These are phyloP conservation scores for Penicillium hesseltinei DNA, from an alignment of 2,329 filamentous ascomycete species.

Conservation along the genomic window DNA sequence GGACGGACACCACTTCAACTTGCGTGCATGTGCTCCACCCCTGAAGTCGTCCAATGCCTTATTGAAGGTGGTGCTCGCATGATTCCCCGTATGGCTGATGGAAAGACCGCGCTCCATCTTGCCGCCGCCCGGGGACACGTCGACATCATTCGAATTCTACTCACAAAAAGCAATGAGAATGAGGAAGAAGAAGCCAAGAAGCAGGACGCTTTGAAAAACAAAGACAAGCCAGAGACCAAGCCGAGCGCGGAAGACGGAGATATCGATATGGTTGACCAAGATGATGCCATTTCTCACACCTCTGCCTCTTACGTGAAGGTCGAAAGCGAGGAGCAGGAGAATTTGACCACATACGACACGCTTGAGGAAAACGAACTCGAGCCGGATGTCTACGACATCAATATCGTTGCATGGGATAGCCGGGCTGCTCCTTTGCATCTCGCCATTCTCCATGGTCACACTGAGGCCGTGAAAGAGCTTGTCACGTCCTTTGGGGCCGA, in stretches of 20 bases:
- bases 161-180: conserved; percentile 62
- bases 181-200: conserved; percentile 59
- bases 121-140: conserved; percentile 67
- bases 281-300: conserved; percentile 50
- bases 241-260: conserved; percentile 24
- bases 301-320: conserved; percentile 77
- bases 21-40: conserved; percentile 66
- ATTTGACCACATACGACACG: conserved; percentile 44
- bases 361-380: conserved; percentile 60
- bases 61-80: conserved; percentile 71
- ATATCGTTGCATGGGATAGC: conserved; percentile 76
- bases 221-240: not conserved
- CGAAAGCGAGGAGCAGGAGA: conserved; percentile 35
- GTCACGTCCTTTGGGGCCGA: conserved; percentile 75
- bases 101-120: conserved; percentile 77
- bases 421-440: conserved; percentile 73
- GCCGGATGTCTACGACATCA: conserved; percentile 76
- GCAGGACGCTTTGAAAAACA: conserved; percentile 21
- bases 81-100: conserved; percentile 72
- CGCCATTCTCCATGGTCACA: conserved; percentile 71
- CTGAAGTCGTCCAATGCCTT: conserved; percentile 67
- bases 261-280: conserved; percentile 34
- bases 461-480: conserved; percentile 65
- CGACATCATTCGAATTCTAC: conserved; percentile 68
- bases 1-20: conserved; percentile 77